Conservation (phyloP, 352 stramenopile genomes). For the Globisporangium emineosum region DNA sequence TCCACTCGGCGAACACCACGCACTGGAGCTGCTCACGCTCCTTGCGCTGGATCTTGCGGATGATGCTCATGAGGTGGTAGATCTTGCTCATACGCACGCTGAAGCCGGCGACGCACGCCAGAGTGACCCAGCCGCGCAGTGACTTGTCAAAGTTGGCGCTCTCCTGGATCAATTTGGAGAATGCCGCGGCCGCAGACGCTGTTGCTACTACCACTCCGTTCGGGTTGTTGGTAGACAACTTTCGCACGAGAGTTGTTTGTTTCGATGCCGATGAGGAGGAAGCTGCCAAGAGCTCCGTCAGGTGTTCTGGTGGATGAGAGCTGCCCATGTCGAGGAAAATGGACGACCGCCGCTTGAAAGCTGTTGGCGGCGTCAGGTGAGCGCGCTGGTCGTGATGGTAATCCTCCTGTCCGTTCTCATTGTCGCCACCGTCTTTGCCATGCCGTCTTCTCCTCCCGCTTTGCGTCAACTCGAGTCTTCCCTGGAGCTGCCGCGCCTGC, state of each 20-base stretch:
- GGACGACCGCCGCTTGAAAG: constrained; percentile 31
- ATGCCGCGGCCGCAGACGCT: neutral
- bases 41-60: constrained; percentile 24
- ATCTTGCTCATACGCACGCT: constrained; percentile 32
- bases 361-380: neutral
- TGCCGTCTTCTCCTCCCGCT: neutral
- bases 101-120: constrained; percentile 37
- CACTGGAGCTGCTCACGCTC: constrained; percentile 28
- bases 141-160: constrained; percentile 9
- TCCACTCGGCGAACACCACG: constrained; percentile 43
- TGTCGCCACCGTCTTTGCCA: neutral
- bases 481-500: neutral
- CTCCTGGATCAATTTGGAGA: neutral
- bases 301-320: neutral
- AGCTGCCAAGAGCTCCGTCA: neutral
- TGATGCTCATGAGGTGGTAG: constrained; percentile 21
- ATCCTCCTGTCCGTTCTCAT: neutral
- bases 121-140: constrained; percentile 33
- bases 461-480: neutral
- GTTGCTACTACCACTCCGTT: neutral
- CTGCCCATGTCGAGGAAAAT: constrained; percentile 27
- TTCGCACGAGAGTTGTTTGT: neutral
- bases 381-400: neutral
- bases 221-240: neutral
- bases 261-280: neutral